A percentile compares a stretch with the other conserved stretches of the same genome.
phyloP scores from a whole-genome alignment of 176 grass and related monocot genomes.

The Puya raimondii region DNA sequence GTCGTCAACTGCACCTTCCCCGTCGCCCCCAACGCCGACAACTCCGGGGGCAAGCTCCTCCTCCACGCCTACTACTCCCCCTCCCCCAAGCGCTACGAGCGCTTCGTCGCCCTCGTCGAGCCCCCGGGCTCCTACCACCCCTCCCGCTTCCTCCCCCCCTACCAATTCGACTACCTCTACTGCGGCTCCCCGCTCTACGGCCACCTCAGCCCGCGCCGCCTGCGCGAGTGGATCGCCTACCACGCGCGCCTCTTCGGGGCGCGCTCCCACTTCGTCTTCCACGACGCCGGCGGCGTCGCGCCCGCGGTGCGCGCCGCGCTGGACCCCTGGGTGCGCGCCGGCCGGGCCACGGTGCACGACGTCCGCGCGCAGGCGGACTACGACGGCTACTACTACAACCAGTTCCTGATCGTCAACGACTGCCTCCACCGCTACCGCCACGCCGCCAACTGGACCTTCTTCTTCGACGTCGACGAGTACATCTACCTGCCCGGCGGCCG shows the following conservation, averaged over 20 bases:
- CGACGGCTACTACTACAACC: conserved; percentile 86
- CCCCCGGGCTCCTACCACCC: conserved; percentile 45
- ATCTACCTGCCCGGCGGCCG: conserved; percentile 59
- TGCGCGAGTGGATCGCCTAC: conserved; percentile 96
- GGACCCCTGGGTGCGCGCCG: conserved; percentile 59
- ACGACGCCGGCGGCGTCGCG: conserved; percentile 65
- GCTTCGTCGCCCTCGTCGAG: conserved; percentile 62
- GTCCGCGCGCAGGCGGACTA: conserved; percentile 65
- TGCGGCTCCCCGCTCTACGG: conserved; percentile 90
- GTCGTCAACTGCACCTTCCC: conserved; percentile 96
- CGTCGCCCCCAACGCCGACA: conserved; percentile 51
- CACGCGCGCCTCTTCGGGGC: conserved; percentile 75
- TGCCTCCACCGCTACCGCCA: conserved; percentile 72
- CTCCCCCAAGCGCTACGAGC: conserved; percentile 35
- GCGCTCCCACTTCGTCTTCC: conserved; percentile 83
- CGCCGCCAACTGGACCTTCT: conserved; percentile 82
- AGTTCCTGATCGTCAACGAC: conserved; percentile 90
- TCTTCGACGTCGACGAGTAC: conserved; percentile 96
- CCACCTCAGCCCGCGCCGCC: conserved; percentile 42
- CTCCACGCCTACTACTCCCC: conserved; percentile 67
- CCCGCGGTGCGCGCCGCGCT: conserved; percentile 60
- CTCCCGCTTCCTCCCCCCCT: conserved; percentile 43
- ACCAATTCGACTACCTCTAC: conserved; percentile 80
- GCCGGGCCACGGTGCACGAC: conserved; percentile 85
- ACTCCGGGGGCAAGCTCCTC: conserved; percentile 45